A percentile compares a stretch with the other conserved stretches of the same genome.
These are phyloP conservation scores for Pseudogymnoascus sp. DNA, from an alignment of 2,329 filamentous ascomycete genomes.

Conservation along the genomic window DNA sequence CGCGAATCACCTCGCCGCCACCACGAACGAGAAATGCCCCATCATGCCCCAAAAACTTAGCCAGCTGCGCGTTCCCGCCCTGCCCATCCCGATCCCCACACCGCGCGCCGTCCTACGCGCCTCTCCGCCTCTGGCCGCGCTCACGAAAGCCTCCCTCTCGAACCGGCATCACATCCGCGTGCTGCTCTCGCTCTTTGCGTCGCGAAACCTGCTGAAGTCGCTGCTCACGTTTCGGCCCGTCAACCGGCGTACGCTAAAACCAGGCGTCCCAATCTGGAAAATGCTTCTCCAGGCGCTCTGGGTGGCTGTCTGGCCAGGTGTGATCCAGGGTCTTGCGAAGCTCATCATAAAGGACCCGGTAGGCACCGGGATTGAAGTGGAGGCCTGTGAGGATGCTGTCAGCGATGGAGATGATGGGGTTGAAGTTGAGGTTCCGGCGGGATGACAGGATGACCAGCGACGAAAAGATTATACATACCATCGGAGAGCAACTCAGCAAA, in stretches of 20 bases:
- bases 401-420: slow-evolving; percentile 28
- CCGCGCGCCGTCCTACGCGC: not conserved
- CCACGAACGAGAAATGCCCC: not conserved
- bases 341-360: slow-evolving; percentile 44
- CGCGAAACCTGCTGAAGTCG: slow-evolving; percentile 4
- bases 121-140: not conserved
- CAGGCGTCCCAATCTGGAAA: slow-evolving; percentile 9
- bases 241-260: slow-evolving; percentile 1
- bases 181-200: slow-evolving; percentile 2
- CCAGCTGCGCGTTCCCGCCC: not conserved
- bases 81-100: not conserved
- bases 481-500: not conserved
- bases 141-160: slow-evolving; percentile 7
- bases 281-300: slow-evolving; percentile 9
- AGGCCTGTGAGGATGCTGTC: slow-evolving; percentile 50
- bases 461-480: slow-evolving; percentile 22
- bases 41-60: not conserved
- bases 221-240: slow-evolving; percentile 3
- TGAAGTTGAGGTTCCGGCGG: slow-evolving; percentile 43
- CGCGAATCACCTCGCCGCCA: not conserved
- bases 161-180: slow-evolving; percentile 1
- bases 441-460: slow-evolving; percentile 31
- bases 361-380: slow-evolving; percentile 48
- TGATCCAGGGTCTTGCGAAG: slow-evolving; percentile 42
- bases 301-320: slow-evolving; percentile 31